phyloP scores from a whole-genome alignment of 129 eudicot genomes.

The Centrapalus pauciflorus region DNA sequence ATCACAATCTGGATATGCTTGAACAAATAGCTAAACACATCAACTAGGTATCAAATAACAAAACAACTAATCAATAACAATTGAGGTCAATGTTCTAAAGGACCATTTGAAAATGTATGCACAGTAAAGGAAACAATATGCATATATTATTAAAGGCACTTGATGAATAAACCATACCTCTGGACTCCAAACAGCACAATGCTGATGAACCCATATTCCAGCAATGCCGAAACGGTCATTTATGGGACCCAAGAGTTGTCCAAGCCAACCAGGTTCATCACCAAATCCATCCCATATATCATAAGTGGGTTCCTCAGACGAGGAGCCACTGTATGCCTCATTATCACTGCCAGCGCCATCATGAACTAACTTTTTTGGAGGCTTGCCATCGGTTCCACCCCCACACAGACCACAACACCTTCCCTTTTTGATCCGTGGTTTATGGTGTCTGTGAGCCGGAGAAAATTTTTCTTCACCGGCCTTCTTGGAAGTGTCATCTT shows the following conservation, averaged over 20 bases:
- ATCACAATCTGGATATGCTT: neutral
- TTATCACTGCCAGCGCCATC: conserved; percentile 82
- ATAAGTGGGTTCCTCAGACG: conserved; percentile 74
- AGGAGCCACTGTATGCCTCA: conserved; percentile 85
- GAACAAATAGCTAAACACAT: neutral
- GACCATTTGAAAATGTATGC: neutral
- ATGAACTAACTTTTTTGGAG: conserved; percentile 62
- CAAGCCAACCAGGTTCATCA: conserved; percentile 96
- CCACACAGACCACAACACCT: conserved; percentile 97
- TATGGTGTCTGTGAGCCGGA: conserved; percentile 28
- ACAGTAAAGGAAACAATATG: neutral
- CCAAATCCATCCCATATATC: conserved; percentile 97
- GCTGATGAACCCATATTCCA: conserved; percentile 96
- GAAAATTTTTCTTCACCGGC: conserved; percentile 19
- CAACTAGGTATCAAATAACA: conserved; percentile 1
- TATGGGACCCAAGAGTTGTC: conserved; percentile 87
- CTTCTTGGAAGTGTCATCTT: conserved; percentile 30
- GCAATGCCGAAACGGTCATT: conserved; percentile 95
- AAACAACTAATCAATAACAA: neutral
- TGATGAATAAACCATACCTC: conserved; percentile 57
- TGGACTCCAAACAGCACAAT: conserved; percentile 99
- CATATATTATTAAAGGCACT: neutral
- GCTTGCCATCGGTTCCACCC: conserved; percentile 87
- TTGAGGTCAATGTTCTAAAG: neutral
- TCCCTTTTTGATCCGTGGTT: conserved; percentile 61